Conservation (phyloP, 345 rosid species). For the Syzygium aqueum region DNA sequence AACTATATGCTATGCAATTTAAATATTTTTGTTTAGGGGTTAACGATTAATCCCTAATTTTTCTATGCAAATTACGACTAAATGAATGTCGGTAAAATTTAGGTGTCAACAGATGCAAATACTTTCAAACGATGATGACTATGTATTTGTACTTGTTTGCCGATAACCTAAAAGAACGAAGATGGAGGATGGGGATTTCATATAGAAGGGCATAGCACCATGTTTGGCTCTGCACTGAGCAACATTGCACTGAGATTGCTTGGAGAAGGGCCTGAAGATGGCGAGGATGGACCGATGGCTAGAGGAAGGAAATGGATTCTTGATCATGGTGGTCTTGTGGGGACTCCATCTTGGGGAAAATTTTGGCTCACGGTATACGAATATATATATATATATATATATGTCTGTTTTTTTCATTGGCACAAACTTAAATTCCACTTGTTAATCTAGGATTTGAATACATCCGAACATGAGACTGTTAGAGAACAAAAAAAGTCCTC, state of each 20-base stretch:
- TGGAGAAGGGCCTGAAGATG: constrained; percentile 42
- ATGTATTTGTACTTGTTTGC: neutral
- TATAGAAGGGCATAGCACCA: constrained; percentile 52
- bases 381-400: neutral
- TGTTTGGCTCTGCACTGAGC: constrained; percentile 47
- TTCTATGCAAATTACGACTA: too few relatives aligned
- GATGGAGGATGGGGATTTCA: constrained; percentile 75
- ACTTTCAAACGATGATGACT: neutral
- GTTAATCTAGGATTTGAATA: neutral
- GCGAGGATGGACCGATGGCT: constrained; percentile 22
- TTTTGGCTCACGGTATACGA: constrained; percentile 42
- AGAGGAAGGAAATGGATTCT: constrained; percentile 54
- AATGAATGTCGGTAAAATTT: too few relatives aligned
- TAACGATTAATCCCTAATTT: too few relatives aligned
- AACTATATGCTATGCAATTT: too few relatives aligned
- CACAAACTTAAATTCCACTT: neutral
- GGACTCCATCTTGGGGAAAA: constrained; percentile 60
- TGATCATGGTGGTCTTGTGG: constrained; percentile 46
- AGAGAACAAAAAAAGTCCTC: too few relatives aligned
- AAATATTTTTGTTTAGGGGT: too few relatives aligned
- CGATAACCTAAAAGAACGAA: constrained; percentile 29
- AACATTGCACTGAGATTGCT: constrained; percentile 51
- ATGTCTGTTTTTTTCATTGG: neutral
- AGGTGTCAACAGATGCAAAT: too few relatives aligned
- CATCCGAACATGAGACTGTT: neutral